Base-by-base conservation (phyloP, 805 yeast genomes). In the Barnettozyma botsteinii region DNA sequence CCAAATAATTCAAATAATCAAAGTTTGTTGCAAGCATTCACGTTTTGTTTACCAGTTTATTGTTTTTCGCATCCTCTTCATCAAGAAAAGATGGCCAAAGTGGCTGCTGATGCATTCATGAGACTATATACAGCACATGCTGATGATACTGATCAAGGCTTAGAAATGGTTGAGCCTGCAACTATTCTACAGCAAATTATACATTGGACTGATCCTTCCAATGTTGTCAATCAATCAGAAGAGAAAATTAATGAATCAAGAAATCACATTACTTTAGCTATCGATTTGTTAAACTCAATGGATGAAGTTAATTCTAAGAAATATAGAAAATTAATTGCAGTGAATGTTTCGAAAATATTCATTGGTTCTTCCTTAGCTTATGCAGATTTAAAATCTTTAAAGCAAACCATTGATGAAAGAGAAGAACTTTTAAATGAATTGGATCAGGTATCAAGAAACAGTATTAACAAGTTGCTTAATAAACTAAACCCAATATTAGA, bases 31-130 rank as follows among this genome's bases (percentile, higher is more conserved):
- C 97, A 89, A 59, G 84, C 85, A 0, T 72, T 89, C 43, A 77
- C 93, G 9, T 89, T 85, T 53, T 88, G 95, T 57, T 69, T 89
- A 14, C 96, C 97, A 0, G 95, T 85, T 0, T 87, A 85, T 57
- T 79, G 93, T 28, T 83, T 78, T 54, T 83, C 95, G 25, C 88
- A 81, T 51, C 65, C 69, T 0, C 64, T 64, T 14, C 95, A 88
- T 56, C 96, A 86, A 57, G 72, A 69, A 35, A 68, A 79, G 44
- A 62, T 88, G 53, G 71, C 79, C 7, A 62, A 75, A 24, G 71
- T 84, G 21, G 79, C 82, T 23, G 76, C 80, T 4, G 91, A 83
- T 60, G 76, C 85, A 3, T 60, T 85, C 29, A 64, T 67, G 40
- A 66, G 93, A 50, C 59, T 84, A 44, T 75, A 76, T 48, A 65